Conservation (phyloP, 768 basidiomycete genomes). For the Suillus discolor region DNA sequence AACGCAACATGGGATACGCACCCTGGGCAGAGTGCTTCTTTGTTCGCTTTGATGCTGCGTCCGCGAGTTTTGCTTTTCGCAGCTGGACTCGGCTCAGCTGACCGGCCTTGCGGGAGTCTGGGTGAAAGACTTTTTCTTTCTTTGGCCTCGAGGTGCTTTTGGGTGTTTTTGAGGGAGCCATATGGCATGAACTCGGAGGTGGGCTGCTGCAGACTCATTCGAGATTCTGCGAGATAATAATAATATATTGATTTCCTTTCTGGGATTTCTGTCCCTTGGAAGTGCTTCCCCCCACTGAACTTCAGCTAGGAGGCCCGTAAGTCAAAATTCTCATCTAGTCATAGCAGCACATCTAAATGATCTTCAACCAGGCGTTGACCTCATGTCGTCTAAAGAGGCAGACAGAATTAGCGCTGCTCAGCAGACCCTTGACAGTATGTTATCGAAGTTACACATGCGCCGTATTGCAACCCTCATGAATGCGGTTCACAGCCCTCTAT, state of each 20-base stretch:
- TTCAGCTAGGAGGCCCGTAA: background rate
- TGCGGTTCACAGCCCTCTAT: constrained; percentile 59
- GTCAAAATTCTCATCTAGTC: background rate
- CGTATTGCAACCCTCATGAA: constrained; percentile 12
- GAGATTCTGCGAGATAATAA: background rate
- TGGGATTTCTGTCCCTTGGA: background rate
- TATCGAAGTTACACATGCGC: background rate
- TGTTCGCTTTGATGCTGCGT: constrained; percentile 53
- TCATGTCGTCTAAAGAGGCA: constrained; percentile 51
- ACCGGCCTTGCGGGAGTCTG: constrained; percentile 80
- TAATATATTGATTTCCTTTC: background rate
- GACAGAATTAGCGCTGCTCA: constrained; percentile 66
- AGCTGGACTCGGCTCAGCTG: constrained; percentile 69
- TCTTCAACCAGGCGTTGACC: background rate
- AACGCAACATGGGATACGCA: constrained; percentile 27
- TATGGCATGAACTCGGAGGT: background rate
- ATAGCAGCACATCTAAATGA: background rate
- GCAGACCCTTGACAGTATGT: constrained; percentile 72
- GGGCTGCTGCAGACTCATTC: background rate
- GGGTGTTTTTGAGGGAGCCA: constrained; percentile 11
- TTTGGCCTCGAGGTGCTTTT: constrained; percentile 38
- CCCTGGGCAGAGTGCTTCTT: constrained; percentile 61
- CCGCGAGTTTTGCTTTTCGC: constrained; percentile 68
- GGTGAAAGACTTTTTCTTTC: constrained; percentile 83
- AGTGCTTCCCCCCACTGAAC: background rate